A percentile compares a stretch with the other conserved stretches of the same genome.
These are phyloP conservation scores for Eragrostis tef DNA, from an alignment of 202 grass and related monocot species.

Conservation along the genomic window DNA sequence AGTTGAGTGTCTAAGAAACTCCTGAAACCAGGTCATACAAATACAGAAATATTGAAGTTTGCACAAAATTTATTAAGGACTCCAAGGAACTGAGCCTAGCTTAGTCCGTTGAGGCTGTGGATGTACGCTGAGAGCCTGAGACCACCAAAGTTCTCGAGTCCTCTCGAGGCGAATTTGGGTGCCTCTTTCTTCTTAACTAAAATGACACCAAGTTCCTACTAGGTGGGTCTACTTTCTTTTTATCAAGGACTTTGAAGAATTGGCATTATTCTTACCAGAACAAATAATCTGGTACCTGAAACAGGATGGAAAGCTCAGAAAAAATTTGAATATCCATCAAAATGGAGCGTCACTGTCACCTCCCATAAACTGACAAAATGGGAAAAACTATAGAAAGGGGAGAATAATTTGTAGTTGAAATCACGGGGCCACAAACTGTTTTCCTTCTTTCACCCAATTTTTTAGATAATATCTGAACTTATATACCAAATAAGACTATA, in stretches of 20 bases:
- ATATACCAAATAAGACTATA: background rate
- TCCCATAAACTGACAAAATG: background rate
- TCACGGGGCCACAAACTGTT: background rate
- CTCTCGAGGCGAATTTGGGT: too few relatives aligned
- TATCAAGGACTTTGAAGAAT: background rate
- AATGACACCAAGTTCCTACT: too few relatives aligned
- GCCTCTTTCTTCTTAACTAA: too few relatives aligned
- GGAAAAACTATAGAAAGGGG: background rate
- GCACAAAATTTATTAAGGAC: conserved; percentile 21
- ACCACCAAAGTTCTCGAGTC: too few relatives aligned
- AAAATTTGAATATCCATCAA: background rate
- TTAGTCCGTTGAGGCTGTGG: too few relatives aligned
- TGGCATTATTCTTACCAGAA: background rate
- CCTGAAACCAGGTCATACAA: background rate
- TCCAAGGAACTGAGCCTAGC: background rate
- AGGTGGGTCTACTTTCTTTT: background rate
- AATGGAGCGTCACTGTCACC: background rate
- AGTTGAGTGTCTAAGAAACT: background rate
- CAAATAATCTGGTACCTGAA: conserved; percentile 2
- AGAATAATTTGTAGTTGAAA: background rate
- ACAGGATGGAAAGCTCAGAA: background rate
- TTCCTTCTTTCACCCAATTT: background rate
- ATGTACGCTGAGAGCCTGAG: too few relatives aligned
- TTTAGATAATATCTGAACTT: background rate
- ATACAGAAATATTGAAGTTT: background rate